phyloP scores from a whole-genome alignment of 306 rosid genomes.

The Vigna mungo region DNA sequence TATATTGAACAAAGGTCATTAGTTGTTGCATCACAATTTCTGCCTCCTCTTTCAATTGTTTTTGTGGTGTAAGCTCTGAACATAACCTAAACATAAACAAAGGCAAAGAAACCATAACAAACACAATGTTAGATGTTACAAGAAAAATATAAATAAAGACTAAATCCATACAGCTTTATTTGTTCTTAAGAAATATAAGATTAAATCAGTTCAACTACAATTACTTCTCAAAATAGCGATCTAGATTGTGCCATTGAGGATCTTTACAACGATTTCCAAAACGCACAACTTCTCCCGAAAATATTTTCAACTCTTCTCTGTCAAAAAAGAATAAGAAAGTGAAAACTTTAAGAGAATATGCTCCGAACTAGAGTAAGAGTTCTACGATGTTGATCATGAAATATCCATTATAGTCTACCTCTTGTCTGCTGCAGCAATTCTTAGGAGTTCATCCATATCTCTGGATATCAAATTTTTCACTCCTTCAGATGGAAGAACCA shows the following conservation, averaged over 20 bases:
- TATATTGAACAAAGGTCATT: constrained; percentile 83
- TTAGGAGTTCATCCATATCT: constrained; percentile 87
- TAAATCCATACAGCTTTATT: not conserved
- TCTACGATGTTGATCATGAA: constrained; percentile 7
- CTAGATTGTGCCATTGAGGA: constrained; percentile 98
- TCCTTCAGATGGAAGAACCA: constrained; percentile 89
- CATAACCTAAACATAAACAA: constrained; percentile 71
- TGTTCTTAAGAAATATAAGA: constrained; percentile 10
- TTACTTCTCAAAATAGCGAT: constrained; percentile 97
- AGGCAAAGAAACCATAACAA: constrained; percentile 42
- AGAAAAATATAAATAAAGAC: constrained; percentile 1
- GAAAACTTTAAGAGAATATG: constrained; percentile 38
- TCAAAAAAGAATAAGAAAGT: constrained; percentile 55
- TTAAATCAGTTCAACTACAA: constrained; percentile 38
- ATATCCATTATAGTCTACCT: constrained; percentile 61
- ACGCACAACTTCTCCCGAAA: constrained; percentile 95
- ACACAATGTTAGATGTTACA: constrained; percentile 29
- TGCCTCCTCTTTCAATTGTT: constrained; percentile 88
- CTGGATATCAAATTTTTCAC: constrained; percentile 85
- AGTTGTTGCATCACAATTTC: constrained; percentile 82
- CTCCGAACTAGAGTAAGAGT: constrained; percentile 35
- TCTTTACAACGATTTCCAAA: constrained; percentile 99
- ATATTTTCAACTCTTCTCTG: constrained; percentile 95
- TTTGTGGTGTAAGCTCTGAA: constrained; percentile 78
- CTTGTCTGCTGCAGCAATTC: constrained; percentile 95